These are phyloP conservation scores for Cryptococcus sp. DNA, from an alignment of 1,284 basidiomycete species.

Conservation along the genomic window DNA sequence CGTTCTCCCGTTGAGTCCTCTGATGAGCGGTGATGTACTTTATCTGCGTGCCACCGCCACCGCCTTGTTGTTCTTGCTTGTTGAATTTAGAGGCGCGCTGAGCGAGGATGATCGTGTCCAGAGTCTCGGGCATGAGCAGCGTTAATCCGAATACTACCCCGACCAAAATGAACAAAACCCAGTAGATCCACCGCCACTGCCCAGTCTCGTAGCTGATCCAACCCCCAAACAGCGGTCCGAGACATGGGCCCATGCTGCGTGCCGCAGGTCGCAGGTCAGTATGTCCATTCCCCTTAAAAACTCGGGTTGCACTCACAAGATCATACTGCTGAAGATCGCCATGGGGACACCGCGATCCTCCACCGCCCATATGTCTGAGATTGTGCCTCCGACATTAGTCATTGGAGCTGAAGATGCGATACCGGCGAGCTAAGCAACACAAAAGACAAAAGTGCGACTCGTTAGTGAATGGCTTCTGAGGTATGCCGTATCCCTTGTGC, in stretches of 20 bases:
- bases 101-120: conserved; percentile 49
- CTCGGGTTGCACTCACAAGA: conserved; percentile 27
- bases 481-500: too few species aligned
- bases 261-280: neutral
- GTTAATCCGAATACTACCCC: conserved; percentile 40
- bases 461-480: neutral
- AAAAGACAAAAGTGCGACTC: neutral
- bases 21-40: conserved; percentile 43
- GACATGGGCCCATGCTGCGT: conserved; percentile 51
- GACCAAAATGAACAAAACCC: conserved; percentile 51
- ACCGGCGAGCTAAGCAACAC: conserved; percentile 48
- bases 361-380: conserved; percentile 55
- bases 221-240: conserved; percentile 51
- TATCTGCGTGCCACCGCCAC: neutral
- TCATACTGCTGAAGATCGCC: conserved; percentile 51
- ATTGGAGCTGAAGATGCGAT: conserved; percentile 55
- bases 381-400: conserved; percentile 55
- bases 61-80: conserved; percentile 48
- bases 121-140: conserved; percentile 53
- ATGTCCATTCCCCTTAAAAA: conserved; percentile 19
- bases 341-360: conserved; percentile 54
- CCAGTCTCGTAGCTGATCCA: conserved; percentile 45
- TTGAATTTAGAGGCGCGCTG: conserved; percentile 45
- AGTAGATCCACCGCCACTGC: conserved; percentile 56
- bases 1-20: conserved; percentile 21